Evolutionary conservation across 805 yeast species (phyloP).

Genomic region (Hanseniaspora mollemarum): DNA sequence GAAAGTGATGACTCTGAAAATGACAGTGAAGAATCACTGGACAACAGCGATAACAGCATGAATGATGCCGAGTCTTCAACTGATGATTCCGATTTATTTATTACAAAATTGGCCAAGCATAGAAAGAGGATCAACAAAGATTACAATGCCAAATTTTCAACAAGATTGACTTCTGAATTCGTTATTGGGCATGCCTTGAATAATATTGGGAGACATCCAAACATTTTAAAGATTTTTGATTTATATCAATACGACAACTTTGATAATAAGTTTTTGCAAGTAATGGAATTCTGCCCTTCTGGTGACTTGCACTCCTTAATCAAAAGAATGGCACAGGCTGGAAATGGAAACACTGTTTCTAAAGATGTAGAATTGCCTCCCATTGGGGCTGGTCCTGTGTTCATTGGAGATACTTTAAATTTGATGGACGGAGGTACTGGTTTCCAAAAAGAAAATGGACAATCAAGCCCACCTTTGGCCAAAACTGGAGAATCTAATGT

Average conservation of each 20-base stretch:
- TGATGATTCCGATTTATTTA: slow-evolving; percentile 2
- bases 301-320: slow-evolving; percentile 57
- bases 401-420: slow-evolving; percentile 11
- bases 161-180: slow-evolving; percentile 77
- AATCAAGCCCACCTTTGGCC: background rate
- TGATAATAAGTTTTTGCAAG: slow-evolving; percentile 62
- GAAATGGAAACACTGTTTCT: slow-evolving; percentile 13
- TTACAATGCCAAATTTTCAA: slow-evolving; percentile 83
- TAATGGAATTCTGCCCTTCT: slow-evolving; percentile 88
- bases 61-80: background rate
- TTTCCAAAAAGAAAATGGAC: background rate
- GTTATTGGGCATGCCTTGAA: slow-evolving; percentile 73
- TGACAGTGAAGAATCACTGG: background rate
- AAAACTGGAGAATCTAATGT: background rate
- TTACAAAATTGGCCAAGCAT: slow-evolving; percentile 2
- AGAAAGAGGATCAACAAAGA: slow-evolving; percentile 60
- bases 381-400: slow-evolving; percentile 13
- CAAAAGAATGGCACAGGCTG: slow-evolving; percentile 33
- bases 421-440: slow-evolving; percentile 16
- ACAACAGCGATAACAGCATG: background rate
- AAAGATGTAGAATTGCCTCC: slow-evolving; percentile 9
- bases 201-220: slow-evolving; percentile 38
- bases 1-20: background rate
- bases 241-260: slow-evolving; percentile 51
- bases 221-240: slow-evolving; percentile 70